A percentile compares a stretch with the other conserved stretches of the same genome.
phyloP scores from a whole-genome alignment of 495 filamentous ascomycete genomes.

The Daldinia concentrica region DNA sequence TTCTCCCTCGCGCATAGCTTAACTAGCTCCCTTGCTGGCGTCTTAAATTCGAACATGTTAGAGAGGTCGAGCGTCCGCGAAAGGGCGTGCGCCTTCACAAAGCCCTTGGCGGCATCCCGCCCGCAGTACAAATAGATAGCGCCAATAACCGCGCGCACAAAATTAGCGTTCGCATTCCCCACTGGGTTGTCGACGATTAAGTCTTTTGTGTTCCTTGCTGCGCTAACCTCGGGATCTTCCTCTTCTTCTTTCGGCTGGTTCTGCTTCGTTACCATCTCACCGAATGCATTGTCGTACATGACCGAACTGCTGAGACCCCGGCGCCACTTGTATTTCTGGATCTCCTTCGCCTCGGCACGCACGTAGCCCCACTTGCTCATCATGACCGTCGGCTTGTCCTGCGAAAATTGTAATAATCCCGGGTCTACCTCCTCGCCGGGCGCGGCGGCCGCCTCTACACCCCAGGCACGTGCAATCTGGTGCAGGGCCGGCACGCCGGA shows the following conservation, averaged over 20 bases:
- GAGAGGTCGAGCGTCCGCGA: conserved; percentile 79
- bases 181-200: conserved; percentile 36
- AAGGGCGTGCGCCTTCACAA: conserved; percentile 84
- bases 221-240: conserved; percentile 41
- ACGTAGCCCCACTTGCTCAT: conserved; percentile 53
- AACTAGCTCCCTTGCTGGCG: conserved; percentile 81
- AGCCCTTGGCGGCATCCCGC: conserved; percentile 73
- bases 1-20: conserved; percentile 85
- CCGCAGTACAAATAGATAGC: conserved; percentile 84
- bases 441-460: conserved; percentile 81
- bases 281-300: conserved; percentile 82
- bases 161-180: conserved; percentile 62
- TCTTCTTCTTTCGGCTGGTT: conserved; percentile 19
- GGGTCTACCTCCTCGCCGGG: conserved; percentile 93
- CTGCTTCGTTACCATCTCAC: conserved; percentile 59
- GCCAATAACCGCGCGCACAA: conserved; percentile 83
- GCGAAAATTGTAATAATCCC: conserved; percentile 84
- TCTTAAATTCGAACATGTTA: conserved; percentile 80
- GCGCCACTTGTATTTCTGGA: conserved; percentile 66
- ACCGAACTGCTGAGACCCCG: conserved; percentile 75
- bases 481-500: conserved; percentile 75
- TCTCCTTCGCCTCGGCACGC: conserved; percentile 49
- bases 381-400: conserved; percentile 66
- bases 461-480: conserved; percentile 82
- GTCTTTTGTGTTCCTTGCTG: conserved; percentile 24